phyloP scores from a whole-genome alignment of 306 rosid genomes.

The Pachyrhizus erosus region DNA sequence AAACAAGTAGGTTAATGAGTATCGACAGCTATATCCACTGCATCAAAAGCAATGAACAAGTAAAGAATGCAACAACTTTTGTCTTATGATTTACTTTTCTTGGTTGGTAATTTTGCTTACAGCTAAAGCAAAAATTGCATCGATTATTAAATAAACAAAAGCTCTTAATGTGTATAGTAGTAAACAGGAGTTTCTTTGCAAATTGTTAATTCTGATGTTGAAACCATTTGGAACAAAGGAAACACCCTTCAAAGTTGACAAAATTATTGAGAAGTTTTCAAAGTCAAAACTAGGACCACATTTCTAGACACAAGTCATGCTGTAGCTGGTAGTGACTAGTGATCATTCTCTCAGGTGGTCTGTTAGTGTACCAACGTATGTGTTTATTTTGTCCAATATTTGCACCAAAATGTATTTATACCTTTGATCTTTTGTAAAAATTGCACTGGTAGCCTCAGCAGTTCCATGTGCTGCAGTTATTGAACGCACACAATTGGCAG shows the following conservation, averaged over 20 bases:
- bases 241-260: not conserved
- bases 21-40: not conserved
- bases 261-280: not conserved
- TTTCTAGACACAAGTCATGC: slow-evolving; percentile 21
- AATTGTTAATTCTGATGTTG: slow-evolving; percentile 13
- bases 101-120: slow-evolving; percentile 1
- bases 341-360: slow-evolving; percentile 4
- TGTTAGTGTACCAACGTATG: not conserved
- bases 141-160: slow-evolving; percentile 16
- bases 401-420: slow-evolving; percentile 41
- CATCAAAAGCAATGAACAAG: slow-evolving; percentile 23
- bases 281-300: slow-evolving; percentile 27
- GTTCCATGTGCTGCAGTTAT: slow-evolving; percentile 82
- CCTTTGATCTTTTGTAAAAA: slow-evolving; percentile 85
- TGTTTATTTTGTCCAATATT: not conserved
- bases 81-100: not conserved
- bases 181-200: slow-evolving; percentile 1
- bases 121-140: slow-evolving; percentile 7
- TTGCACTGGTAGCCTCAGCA: slow-evolving; percentile 85
- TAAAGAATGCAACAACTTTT: not conserved
- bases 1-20: slow-evolving; percentile 23
- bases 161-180: slow-evolving; percentile 17
- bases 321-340: not conserved
- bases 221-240: slow-evolving; percentile 21
- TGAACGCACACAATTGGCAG: slow-evolving; percentile 76